Evolutionary conservation across 1,139 yeast species (phyloP).

Genomic region (Yamadazyma triangularis): DNA sequence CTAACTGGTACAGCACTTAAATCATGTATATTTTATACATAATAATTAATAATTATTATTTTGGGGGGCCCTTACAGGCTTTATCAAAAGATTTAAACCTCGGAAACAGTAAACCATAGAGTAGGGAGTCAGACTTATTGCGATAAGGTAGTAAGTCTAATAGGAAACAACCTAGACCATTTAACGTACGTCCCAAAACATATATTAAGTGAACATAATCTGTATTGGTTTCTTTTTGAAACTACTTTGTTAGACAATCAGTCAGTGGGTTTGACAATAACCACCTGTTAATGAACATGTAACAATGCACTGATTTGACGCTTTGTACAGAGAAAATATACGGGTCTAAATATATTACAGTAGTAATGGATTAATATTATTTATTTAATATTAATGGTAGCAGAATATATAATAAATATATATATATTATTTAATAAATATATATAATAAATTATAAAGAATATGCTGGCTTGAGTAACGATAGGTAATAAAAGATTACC

Average conservation of each 20-base stretch:
- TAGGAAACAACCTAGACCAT: conserved; percentile 6
- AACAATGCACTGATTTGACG: conserved; percentile 1
- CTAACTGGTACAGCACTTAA: conserved; percentile 3
- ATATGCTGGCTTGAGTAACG: conserved; percentile 10
- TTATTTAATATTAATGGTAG: conserved; percentile 4
- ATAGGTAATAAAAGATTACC: conserved; percentile 7
- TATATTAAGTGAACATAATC: conserved; percentile 1
- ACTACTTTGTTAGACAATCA: background rate
- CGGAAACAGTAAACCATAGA: conserved; percentile 2
- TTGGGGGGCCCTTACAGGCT: conserved; percentile 1
- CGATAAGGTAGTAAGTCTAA: conserved; percentile 7
- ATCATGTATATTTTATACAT: too few species aligned
- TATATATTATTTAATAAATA: too few species aligned
- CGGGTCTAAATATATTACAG: conserved; percentile 2
- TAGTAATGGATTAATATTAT: conserved; percentile 1
- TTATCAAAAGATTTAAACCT: conserved; percentile 2
- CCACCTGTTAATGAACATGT: conserved; percentile 1
- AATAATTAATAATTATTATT: too few species aligned
- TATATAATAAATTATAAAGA: conserved; percentile 8
- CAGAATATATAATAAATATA: conserved; percentile 6
- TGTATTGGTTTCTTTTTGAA: background rate
- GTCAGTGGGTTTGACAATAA: conserved; percentile 1
- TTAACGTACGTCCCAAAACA: conserved; percentile 2
- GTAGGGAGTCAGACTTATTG: conserved; percentile 5
- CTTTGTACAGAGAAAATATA: conserved; percentile 1